Evolutionary conservation across 257 asterid species (phyloP).

Genomic region (Hygrophila difformis): DNA sequence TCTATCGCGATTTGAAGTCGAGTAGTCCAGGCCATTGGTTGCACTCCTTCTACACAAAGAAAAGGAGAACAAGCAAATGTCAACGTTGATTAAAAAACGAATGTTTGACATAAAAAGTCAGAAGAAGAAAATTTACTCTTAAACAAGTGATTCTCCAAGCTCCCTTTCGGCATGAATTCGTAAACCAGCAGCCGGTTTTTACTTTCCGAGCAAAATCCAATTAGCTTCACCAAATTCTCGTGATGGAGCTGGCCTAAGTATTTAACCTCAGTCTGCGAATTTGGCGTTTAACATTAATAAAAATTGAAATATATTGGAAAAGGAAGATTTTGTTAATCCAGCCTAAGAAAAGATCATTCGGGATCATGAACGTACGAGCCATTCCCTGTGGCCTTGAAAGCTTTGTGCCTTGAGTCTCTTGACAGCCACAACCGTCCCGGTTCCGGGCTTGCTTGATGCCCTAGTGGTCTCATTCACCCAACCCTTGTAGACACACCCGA

Average conservation of each 20-base stretch:
- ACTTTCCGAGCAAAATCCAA: constrained; percentile 35
- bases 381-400: constrained; percentile 45
- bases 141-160: constrained; percentile 44
- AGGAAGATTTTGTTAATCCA: neutral
- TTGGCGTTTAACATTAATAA: too few relatives aligned
- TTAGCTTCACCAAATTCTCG: constrained; percentile 37
- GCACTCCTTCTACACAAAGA: constrained; percentile 34
- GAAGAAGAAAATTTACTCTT: constrained; percentile 24
- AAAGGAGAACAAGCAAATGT: neutral
- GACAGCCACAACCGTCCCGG: constrained; percentile 35
- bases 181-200: constrained; percentile 35
- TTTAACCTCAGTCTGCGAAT: constrained; percentile 32
- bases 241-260: constrained; percentile 33
- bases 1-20: constrained; percentile 40
- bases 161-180: constrained; percentile 42
- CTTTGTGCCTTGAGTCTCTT: constrained; percentile 34
- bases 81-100: neutral
- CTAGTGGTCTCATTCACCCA: constrained; percentile 36
- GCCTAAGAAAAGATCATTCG: neutral
- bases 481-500: constrained; percentile 40
- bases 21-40: constrained; percentile 38
- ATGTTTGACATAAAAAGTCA: neutral
- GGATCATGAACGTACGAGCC: constrained; percentile 32
- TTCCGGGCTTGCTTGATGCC: constrained; percentile 37
- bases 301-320: neutral